These are phyloP conservation scores for Nevesoporus exiguus DNA, from an alignment of 768 basidiomycete species.

Conservation along the genomic window DNA sequence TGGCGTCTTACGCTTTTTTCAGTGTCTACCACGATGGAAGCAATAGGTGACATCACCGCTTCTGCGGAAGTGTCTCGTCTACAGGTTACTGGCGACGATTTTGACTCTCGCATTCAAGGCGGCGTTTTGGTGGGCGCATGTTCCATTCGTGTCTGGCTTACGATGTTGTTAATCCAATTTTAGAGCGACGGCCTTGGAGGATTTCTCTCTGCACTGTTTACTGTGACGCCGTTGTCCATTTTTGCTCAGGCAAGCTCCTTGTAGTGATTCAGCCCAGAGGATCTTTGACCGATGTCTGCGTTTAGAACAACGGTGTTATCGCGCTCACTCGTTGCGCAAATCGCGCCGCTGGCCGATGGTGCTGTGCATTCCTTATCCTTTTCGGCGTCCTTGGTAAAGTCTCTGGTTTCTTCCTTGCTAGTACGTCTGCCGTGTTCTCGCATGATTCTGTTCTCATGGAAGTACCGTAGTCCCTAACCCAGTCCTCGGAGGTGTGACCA, in stretches of 20 bases:
- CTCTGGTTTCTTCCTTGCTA: slow-evolving; percentile 80
- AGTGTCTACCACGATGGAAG: slow-evolving; percentile 79
- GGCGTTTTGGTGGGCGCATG: slow-evolving; percentile 56
- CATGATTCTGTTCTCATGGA: not conserved
- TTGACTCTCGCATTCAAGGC: slow-evolving; percentile 81
- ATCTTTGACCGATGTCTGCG: not conserved
- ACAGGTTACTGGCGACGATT: slow-evolving; percentile 68
- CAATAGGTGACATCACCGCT: slow-evolving; percentile 82
- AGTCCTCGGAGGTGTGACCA: slow-evolving; percentile 82
- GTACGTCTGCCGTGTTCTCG: slow-evolving; percentile 29
- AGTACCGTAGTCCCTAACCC: slow-evolving; percentile 58
- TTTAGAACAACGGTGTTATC: slow-evolving; percentile 78
- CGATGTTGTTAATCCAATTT: not conserved
- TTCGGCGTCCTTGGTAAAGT: slow-evolving; percentile 81
- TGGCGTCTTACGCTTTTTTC: not conserved
- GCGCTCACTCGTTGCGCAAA: slow-evolving; percentile 84
- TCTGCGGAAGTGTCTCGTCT: slow-evolving; percentile 78
- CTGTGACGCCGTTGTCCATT: slow-evolving; percentile 73
- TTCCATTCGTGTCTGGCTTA: not conserved
- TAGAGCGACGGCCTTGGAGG: slow-evolving; percentile 80
- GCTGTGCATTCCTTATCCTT: slow-evolving; percentile 73
- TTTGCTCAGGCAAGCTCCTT: slow-evolving; percentile 55
- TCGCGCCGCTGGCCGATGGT: slow-evolving; percentile 73
- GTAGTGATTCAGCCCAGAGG: not conserved
- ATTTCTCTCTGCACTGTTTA: slow-evolving; percentile 75